Evolutionary conservation across 2,329 filamentous ascomycete species (phyloP).

Genomic region (Pseudogymnoascus destructans): DNA sequence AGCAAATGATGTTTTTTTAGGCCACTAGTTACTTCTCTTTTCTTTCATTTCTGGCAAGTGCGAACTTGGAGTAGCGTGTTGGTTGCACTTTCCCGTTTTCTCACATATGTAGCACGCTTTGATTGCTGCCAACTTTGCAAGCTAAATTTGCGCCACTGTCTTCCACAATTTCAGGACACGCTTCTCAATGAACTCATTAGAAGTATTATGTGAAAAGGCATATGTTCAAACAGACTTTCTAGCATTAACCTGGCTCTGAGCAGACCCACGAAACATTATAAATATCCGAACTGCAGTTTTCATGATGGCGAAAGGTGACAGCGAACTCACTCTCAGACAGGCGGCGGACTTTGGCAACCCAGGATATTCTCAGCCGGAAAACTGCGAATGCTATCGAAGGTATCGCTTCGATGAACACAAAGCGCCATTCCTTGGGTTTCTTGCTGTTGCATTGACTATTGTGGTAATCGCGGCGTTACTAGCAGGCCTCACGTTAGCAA

Average conservation of each 20-base stretch:
- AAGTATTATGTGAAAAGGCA: not conserved
- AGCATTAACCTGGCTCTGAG: not conserved
- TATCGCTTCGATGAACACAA: not conserved
- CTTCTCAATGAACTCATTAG: not conserved
- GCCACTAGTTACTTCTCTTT: not conserved
- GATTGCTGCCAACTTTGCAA: not conserved
- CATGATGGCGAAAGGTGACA: not conserved
- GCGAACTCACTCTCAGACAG: not conserved
- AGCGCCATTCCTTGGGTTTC: not conserved
- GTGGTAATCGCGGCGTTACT: constrained; percentile 17
- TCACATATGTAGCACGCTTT: not conserved
- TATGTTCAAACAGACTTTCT: not conserved
- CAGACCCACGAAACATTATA: not conserved
- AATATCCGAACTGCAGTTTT: not conserved
- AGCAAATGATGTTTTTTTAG: not conserved
- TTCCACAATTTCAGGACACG: not conserved
- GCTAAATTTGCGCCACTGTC: not conserved
- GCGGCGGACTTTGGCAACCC: not conserved
- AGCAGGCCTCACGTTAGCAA: constrained; percentile 20
- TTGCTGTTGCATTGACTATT: constrained; percentile 13
- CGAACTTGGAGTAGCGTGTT: not conserved
- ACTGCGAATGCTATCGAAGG: constrained; percentile 1
- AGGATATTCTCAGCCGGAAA: not conserved
- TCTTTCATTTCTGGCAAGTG: not conserved
- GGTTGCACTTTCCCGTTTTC: not conserved